Percentiles rank a stretch among this genome's conserved stretches.
Conservation (phyloP, 164 flowering plant species). For the Berberis vulgaris region DNA sequence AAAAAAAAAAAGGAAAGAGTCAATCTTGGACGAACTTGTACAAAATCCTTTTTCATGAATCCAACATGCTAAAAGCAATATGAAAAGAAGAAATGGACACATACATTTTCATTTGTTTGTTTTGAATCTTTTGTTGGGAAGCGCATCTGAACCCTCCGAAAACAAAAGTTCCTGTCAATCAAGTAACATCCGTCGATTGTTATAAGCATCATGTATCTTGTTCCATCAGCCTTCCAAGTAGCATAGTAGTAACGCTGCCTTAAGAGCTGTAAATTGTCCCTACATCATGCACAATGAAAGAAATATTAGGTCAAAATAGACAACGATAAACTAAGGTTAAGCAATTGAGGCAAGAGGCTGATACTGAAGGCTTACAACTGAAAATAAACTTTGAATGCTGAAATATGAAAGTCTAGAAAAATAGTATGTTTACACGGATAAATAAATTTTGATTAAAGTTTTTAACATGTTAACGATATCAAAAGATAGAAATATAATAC, state of each 20-base stretch:
- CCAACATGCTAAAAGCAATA: background rate
- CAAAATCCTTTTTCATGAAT: background rate
- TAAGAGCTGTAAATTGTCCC: conserved; percentile 74
- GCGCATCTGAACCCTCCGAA: conserved; percentile 94
- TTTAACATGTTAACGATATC: no score
- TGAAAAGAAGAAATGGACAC: background rate
- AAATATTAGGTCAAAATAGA: conserved; percentile 1
- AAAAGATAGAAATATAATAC: no score
- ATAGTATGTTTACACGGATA: no score
- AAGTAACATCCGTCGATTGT: conserved; percentile 87
- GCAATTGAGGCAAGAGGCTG: no score
- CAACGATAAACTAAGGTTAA: background rate
- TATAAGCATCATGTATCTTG: conserved; percentile 94
- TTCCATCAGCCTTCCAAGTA: conserved; percentile 99
- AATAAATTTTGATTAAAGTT: no score
- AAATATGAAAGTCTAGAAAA: no score
- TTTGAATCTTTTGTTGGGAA: conserved; percentile 48
- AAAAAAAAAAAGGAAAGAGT: conserved; percentile 11
- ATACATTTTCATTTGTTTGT: conserved; percentile 30
- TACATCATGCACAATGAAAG: conserved; percentile 20
- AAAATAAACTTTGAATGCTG: no score
- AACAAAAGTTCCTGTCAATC: conserved; percentile 70
- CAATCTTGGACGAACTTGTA: conserved; percentile 1
- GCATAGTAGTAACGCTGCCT: conserved; percentile 95
- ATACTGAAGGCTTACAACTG: no score